Base-by-base conservation (phyloP, 768 basidiomycete species). In the Ramaria sp. region DNA sequence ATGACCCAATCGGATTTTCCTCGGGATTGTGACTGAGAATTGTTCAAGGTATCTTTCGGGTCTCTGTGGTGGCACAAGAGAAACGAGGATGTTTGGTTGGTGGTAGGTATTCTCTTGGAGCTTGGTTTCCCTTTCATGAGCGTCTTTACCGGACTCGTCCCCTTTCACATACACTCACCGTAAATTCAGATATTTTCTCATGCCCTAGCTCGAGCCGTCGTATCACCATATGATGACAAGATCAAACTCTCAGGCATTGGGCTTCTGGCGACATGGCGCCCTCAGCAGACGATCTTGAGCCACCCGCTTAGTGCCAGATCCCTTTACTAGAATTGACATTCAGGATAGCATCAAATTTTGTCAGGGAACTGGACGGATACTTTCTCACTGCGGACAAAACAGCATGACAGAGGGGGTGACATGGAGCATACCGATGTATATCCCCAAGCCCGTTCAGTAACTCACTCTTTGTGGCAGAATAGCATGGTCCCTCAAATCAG, bases 331-430 rank as follows among this genome's bases (percentile, higher is more conserved):
- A n/a, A n/a, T n/a, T n/a, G n/a, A n/a, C n/a, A n/a, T n/a, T n/a
- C n/a, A n/a, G n/a, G n/a, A n/a, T n/a, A n/a, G n/a, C n/a, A n/a
- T n/a, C n/a, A n/a, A n/a, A n/a, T n/a, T n/a, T n/a, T n/a, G n/a
- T n/a, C 41, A 63, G 60, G 64, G 53, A 10, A 57, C 57, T n/a
- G 64, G 65, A 24, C 65, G 65, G 64, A 62, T 66, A 46, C 30
- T 68, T 7, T 59, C 63, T 2, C 67, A 68, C 31, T 61, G 63
- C 12, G 67, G 67, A 17, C 63, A 63, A 38, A 66, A 64, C 56
- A 62, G 64, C 19, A 55, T 61, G 17, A 58, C 54, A n/a, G 67
- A 68, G 49, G 56, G 63, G 15, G 33, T 68, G 27, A 43, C 31
- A 7, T 51, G 58, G 2, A 65, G 65, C 5, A 63, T 67, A 2